phyloP scores from a whole-genome alignment of 1,139 yeast genomes.

The Entelexis sorbosivorans region DNA sequence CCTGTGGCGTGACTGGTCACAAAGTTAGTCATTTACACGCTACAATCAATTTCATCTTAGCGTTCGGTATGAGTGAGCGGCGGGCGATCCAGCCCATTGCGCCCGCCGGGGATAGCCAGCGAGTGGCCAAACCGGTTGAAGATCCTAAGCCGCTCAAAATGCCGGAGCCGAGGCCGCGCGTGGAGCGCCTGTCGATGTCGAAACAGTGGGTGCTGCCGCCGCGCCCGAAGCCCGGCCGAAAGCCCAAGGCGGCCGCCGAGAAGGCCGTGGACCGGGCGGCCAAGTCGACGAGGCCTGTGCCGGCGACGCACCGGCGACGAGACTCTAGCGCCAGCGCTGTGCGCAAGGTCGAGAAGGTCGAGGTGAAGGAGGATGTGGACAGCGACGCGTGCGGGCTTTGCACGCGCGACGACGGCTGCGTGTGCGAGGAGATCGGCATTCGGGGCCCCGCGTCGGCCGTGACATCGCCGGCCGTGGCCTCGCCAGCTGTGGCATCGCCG shows the following conservation, averaged over 20 bases:
- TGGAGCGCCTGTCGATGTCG: conserved; percentile 14
- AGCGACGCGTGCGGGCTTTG: conserved; percentile 28
- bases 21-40: conserved; percentile 1
- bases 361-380: neutral
- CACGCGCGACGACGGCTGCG: conserved; percentile 27
- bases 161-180: neutral
- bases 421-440: conserved; percentile 28
- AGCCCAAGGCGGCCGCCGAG: conserved; percentile 21
- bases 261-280: neutral
- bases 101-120: conserved; percentile 1
- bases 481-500: neutral
- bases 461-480: neutral
- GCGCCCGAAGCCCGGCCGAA: conserved; percentile 26
- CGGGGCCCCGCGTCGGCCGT: conserved; percentile 13
- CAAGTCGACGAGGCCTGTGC: neutral
- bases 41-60: conserved; percentile 6
- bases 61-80: conserved; percentile 4
- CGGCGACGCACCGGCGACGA: neutral
- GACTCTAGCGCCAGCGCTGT: neutral
- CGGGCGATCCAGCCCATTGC: conserved; percentile 9
- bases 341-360: neutral
- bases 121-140: neutral
- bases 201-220: conserved; percentile 25
- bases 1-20: conserved; percentile 5
- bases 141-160: neutral